A percentile compares a stretch with the other conserved stretches of the same genome.
phyloP scores from a whole-genome alignment of 805 yeast species.

The Wickerhamiella alocasiicola region DNA sequence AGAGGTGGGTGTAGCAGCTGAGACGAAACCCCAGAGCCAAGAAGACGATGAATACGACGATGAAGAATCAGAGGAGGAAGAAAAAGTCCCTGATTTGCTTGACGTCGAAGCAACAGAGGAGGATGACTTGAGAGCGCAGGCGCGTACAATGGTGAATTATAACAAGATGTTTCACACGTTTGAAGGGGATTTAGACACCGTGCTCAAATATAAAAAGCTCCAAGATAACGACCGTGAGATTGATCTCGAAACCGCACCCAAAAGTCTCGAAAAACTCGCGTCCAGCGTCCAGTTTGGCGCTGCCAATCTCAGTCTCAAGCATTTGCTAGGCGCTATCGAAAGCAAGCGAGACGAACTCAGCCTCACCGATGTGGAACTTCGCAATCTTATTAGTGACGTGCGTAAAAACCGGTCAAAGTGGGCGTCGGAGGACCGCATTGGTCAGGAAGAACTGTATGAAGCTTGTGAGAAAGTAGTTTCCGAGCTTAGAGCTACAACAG shows the following conservation, averaged over 20 bases:
- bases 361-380: constrained; percentile 69
- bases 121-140: constrained; percentile 17
- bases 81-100: constrained; percentile 15
- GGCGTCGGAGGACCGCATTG: constrained; percentile 91
- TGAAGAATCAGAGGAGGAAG: constrained; percentile 29
- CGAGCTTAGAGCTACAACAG: constrained; percentile 83
- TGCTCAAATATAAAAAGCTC: constrained; percentile 59
- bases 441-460: constrained; percentile 95
- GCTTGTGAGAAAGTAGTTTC: constrained; percentile 92
- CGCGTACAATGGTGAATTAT: constrained; percentile 33
- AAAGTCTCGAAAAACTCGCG: constrained; percentile 15
- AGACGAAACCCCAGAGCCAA: constrained; percentile 4
- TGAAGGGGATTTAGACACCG: constrained; percentile 58
- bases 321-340: constrained; percentile 67
- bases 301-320: constrained; percentile 65
- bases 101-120: constrained; percentile 17
- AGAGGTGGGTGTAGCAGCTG: not conserved
- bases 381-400: constrained; percentile 80
- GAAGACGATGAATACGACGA: constrained; percentile 31
- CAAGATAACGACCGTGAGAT: constrained; percentile 71
- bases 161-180: constrained; percentile 53
- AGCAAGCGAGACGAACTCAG: constrained; percentile 58
- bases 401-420: constrained; percentile 92
- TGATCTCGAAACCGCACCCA: constrained; percentile 22
- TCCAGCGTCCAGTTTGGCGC: constrained; percentile 48